Base-by-base conservation (phyloP, 805 yeast species). In the Alloascoidea hylecoeti region DNA sequence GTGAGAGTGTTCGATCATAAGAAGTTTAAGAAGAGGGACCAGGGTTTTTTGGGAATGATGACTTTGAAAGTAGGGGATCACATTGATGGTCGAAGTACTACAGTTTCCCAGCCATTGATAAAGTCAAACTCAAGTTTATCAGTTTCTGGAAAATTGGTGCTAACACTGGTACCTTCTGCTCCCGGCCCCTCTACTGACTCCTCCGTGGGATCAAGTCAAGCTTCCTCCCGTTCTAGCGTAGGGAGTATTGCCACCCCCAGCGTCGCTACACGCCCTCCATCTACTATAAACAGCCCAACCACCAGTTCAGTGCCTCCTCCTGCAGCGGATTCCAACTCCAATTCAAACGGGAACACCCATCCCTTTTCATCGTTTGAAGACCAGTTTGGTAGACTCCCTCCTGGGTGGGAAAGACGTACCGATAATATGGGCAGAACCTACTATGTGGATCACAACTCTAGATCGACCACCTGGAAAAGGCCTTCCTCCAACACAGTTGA, bases 391-490 rank as follows among this genome's bases (percentile, higher is more conserved):
- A 70, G 96, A 53, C 68, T 92, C 47, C 99, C 98, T 2, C 85
- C 96, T 4, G 99, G 99, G 3, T 92, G 98, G 97, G 99, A 92
- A 60, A 77, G 98, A 49, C 74, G 98, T 61, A 88, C 97, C 1
- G 99, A 92, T 58, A 85, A 86, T 57, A 83, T 86, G 52, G 98
- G 98, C 18, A 75, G 99, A 53, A 89, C 97, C 1, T 92, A 92
- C 60, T 92, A 89, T 55, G 98, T 92, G 28, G 99, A 92, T 61
- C 99, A 92, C 62, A 86, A 89, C 58, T 83, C 96, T 15, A 77
- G 96, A 61, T 83, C 96, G 5, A 92, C 99, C 5, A 89, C 98
- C n/a, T 92, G 99, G 99, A 86, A 82, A 50, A 73, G 99, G 50
- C 99, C 99, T 18, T 47, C 56, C 23, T 56, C 77, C 46, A 89